Evolutionary conservation across 352 stramenopile species (phyloP).

Genomic region (Phytophthora pluvialis): DNA sequence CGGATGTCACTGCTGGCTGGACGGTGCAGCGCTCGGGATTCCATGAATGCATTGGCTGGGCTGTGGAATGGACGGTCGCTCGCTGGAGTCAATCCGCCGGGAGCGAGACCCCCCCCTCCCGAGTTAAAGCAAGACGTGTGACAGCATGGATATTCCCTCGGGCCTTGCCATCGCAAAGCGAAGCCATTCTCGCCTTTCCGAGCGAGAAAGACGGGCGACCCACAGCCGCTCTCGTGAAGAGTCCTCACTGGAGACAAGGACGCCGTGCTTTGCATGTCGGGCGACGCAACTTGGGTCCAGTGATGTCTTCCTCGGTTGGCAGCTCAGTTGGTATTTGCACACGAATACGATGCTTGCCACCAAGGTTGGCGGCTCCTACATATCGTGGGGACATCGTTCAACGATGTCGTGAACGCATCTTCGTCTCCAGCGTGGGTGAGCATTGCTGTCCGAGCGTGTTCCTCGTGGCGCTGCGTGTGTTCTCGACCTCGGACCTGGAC

Average conservation of each 20-base stretch:
- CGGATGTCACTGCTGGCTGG: background rate
- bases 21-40: background rate
- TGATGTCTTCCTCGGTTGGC: background rate
- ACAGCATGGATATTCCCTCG: too few species aligned
- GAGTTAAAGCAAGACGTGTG: too few species aligned
- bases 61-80: background rate
- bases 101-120: conserved; percentile 10
- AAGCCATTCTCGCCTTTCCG: conserved; percentile 17
- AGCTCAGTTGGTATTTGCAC: background rate
- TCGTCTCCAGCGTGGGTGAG: too few species aligned
- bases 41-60: too few species aligned
- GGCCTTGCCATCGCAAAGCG: conserved; percentile 7
- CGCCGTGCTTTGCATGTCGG: background rate
- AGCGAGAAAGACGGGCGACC: conserved; percentile 14
- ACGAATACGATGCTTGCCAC: background rate
- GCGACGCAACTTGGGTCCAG: conserved; percentile 3
- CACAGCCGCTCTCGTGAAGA: conserved; percentile 4
- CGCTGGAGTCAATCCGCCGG: conserved; percentile 8
- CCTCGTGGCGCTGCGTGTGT: too few species aligned
- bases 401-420: too few species aligned
- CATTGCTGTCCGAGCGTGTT: too few species aligned
- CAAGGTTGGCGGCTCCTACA: too few species aligned
- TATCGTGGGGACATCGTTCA: too few species aligned
- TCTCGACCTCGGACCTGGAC: too few species aligned
- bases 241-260: background rate